These are phyloP conservation scores for Colletotrichum eremochloae DNA, from an alignment of 2,329 filamentous ascomycete genomes.

Conservation along the genomic window DNA sequence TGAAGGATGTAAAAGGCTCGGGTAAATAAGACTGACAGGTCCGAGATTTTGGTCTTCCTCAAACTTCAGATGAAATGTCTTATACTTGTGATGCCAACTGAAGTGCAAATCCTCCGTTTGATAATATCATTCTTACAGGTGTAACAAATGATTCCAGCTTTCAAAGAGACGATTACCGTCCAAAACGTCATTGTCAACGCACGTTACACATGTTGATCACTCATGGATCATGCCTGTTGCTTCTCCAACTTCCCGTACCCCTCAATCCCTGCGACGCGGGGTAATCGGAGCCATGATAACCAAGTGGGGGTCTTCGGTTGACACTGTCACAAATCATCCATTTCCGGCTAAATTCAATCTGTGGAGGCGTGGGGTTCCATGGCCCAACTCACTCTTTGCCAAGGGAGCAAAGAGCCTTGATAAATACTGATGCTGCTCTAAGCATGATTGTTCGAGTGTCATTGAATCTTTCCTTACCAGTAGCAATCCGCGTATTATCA, in stretches of 20 bases:
- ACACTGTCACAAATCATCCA: slow-evolving; percentile 36
- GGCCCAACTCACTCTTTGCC: neutral
- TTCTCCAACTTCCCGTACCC: slow-evolving; percentile 20
- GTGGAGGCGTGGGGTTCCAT: slow-evolving; percentile 33
- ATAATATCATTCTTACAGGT: neutral
- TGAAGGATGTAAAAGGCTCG: neutral
- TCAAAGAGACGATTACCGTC: neutral
- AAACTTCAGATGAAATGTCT: neutral
- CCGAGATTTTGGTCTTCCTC: neutral
- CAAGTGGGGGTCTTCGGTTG: slow-evolving; percentile 27
- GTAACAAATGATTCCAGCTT: neutral
- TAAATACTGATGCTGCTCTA: neutral
- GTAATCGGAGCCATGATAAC: slow-evolving; percentile 15
- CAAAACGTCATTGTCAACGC: no score
- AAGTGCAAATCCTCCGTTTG: neutral
- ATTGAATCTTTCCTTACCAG: no score
- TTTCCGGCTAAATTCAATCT: slow-evolving; percentile 38
- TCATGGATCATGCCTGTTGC: neutral
- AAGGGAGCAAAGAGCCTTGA: neutral
- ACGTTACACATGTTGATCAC: neutral
- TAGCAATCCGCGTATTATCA: slow-evolving; percentile 45
- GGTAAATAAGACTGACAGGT: rapidly evolving
- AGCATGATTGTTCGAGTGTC: rapidly evolving
- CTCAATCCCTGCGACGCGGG: slow-evolving; percentile 32
- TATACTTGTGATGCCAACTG: no score